Percentiles rank a stretch among this genome's conserved stretches.
phyloP scores from a whole-genome alignment of 371 early-diverging fungal species.

The Conidiobolus incongruus region DNA sequence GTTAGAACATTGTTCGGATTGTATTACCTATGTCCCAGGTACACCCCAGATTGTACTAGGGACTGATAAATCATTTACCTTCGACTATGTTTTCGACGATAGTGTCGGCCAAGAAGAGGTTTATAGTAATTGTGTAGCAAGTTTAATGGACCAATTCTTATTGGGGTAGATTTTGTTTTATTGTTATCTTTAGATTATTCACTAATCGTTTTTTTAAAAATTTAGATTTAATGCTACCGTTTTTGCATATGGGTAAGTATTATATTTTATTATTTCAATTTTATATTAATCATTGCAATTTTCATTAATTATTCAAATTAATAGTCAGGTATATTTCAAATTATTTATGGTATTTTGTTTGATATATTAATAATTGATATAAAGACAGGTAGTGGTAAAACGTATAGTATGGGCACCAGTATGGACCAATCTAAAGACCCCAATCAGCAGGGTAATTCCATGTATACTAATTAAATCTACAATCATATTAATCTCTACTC shows the following conservation, averaged over 20 bases:
- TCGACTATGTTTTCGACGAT: conserved; percentile 62
- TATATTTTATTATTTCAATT: not conserved
- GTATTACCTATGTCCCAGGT: conserved; percentile 33
- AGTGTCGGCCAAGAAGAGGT: conserved; percentile 46
- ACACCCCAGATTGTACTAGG: conserved; percentile 35
- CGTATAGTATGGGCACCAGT: conserved; percentile 78
- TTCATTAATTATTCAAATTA: no score
- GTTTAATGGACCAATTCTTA: conserved; percentile 39
- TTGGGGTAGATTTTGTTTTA: conserved; percentile 31
- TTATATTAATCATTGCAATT: conserved; percentile 33
- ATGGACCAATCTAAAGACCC: conserved; percentile 5
- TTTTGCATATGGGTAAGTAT: conserved; percentile 15
- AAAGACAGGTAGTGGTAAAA: conserved; percentile 57
- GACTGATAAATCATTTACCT: conserved; percentile 52
- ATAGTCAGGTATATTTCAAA: no score
- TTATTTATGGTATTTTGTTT: no score
- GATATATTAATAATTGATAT: no score
- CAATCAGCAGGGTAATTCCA: conserved; percentile 5
- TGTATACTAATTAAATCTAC: conserved; percentile 1
- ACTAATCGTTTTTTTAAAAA: no score
- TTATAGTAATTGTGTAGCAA: conserved; percentile 37
- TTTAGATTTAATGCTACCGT: conserved; percentile 20
- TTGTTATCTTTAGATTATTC: no score
- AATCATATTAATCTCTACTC: no score
- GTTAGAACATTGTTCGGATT: conserved; percentile 36